Evolutionary conservation across 2,329 filamentous ascomycete species (phyloP).

Genomic region (Aureobasidium mangrovei): DNA sequence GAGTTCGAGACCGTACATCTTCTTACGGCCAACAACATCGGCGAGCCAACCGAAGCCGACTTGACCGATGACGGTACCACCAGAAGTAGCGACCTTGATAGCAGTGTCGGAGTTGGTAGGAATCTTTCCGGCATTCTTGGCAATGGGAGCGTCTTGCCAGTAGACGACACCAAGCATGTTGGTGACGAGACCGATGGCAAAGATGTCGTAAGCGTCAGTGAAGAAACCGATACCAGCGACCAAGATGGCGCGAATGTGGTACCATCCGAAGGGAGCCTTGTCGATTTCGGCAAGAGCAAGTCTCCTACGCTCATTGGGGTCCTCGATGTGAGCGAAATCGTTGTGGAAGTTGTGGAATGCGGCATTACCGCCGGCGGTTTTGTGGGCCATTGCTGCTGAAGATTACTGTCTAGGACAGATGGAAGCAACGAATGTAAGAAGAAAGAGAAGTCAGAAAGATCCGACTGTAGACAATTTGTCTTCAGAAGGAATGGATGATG

Average conservation of each 20-base stretch:
- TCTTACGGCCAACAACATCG: slow-evolving; percentile 68
- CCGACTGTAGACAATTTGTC: slow-evolving; percentile 9
- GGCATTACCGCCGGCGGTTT: slow-evolving; percentile 55
- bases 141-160: slow-evolving; percentile 40
- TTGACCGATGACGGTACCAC: slow-evolving; percentile 76
- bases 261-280: slow-evolving; percentile 75
- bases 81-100: slow-evolving; percentile 78
- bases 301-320: slow-evolving; percentile 69
- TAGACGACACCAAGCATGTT: slow-evolving; percentile 74
- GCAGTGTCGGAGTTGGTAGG: slow-evolving; percentile 63
- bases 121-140: slow-evolving; percentile 41
- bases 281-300: slow-evolving; percentile 75
- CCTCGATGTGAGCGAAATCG: slow-evolving; percentile 55
- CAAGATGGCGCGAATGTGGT: slow-evolving; percentile 66
- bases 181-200: slow-evolving; percentile 64
- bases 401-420: not conserved
- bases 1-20: slow-evolving; percentile 76
- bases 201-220: slow-evolving; percentile 73
- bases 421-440: not conserved
- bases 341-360: slow-evolving; percentile 74
- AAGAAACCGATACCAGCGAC: slow-evolving; percentile 85
- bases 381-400: slow-evolving; percentile 21
- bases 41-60: slow-evolving; percentile 70
- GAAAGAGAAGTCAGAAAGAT: not conserved
- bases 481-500: slow-evolving; percentile 13